Conservation (phyloP, 148 eudicot genomes). For the Camellia granthamiana region DNA sequence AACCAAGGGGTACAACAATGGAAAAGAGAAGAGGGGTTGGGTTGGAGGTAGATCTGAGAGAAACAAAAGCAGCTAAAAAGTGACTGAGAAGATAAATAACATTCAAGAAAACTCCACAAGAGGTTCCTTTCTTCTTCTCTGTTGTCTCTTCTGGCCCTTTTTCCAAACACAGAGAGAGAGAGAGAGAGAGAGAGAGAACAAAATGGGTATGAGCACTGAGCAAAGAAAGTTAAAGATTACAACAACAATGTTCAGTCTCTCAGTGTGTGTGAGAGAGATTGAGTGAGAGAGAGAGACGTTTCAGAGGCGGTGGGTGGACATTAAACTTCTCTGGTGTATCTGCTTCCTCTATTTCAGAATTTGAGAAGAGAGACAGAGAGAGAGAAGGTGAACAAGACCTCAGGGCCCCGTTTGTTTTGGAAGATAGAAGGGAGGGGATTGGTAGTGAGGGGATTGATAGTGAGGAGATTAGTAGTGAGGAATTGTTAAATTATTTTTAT, state of each 20-base stretch:
- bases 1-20: conserved; percentile 6
- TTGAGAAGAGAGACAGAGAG: conserved; percentile 28
- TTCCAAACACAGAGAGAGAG: conserved; percentile 8
- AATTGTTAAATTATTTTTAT: too few relatives aligned
- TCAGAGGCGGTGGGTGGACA: conserved; percentile 59
- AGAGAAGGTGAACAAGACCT: background rate
- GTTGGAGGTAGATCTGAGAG: conserved; percentile 40
- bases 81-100: background rate
- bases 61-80: conserved; percentile 5
- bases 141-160: background rate
- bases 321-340: conserved; percentile 43
- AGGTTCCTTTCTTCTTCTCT: background rate
- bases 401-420: too few relatives aligned
- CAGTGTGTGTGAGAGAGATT: conserved; percentile 3
- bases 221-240: conserved; percentile 2
- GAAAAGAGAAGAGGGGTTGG: background rate
- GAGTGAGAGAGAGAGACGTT: conserved; percentile 11
- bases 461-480: too few relatives aligned
- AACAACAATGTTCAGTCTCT: conserved; percentile 12
- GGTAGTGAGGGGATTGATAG: too few relatives aligned
- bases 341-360: conserved; percentile 69
- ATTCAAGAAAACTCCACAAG: background rate
- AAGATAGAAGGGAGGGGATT: too few relatives aligned
- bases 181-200: conserved; percentile 9
- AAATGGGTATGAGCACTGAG: conserved; percentile 19